Evolutionary conservation across 305 asterid species (phyloP), one percentile per base, ranked within the genome.

Genomic region (Nicotiana rustica): DNA sequence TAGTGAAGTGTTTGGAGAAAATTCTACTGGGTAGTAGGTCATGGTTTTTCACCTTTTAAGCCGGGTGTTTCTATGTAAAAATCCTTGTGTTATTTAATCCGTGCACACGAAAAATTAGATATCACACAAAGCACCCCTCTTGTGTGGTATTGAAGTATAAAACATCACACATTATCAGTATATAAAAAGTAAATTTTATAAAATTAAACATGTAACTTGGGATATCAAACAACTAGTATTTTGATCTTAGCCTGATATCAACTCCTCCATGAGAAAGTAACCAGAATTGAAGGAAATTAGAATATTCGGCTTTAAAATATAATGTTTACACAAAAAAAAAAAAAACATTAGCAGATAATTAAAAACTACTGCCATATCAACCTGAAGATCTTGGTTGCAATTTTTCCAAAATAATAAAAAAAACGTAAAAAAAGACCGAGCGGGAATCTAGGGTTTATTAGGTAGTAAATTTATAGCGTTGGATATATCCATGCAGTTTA

Each of bases 371-470:
- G 3, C 7, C 6, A 47, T 44, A 55, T 71, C 79, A 71, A 71
- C 79, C 31, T 69, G 77, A 38, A 69, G 77, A 69, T 38, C 5
- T 6, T 18, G 77, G 19, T n/a, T 69, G 77, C 18, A 69, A 38
- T 9, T 18, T 69, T n/a, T 41, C 10, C 18, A 69, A 41, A 41
- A 41, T 70, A 41, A 0, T 21, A 1, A 15, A 25, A 10, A 71
- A 47, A 41, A 71, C 79, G 62, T 71, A 25, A 19, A 49, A 73
- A 36, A 12, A 25, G 4, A 3, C 25, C 14, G 14, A 21, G 14
- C 9, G 25, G 44, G 44, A 73, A 25, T 73, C 64, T 73, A 73
- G 64, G 64, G 79, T 25, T 73, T 14, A 14, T 52, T 47, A 21
- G n/a, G 25, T 73, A 73, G 38, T 75, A 15, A 25, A 75, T 75